phyloP scores from a whole-genome alignment of 352 stramenopile species.

The Phytophthora fragariae region DNA sequence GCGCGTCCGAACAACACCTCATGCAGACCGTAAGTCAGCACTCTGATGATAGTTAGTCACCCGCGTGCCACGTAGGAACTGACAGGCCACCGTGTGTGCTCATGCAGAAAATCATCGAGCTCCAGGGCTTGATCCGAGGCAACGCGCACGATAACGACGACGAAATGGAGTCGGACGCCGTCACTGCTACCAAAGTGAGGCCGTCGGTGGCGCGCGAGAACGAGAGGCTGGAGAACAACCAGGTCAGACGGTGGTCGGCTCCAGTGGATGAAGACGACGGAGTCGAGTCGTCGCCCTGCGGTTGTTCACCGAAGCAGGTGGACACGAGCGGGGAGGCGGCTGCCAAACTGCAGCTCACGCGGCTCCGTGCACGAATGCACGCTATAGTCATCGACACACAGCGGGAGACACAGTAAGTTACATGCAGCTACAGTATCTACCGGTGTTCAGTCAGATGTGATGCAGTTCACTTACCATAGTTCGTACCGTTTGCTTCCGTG shows the following conservation, averaged over 20 bases:
- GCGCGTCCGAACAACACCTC: slow-evolving; percentile 65
- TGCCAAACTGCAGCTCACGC: slow-evolving; percentile 53
- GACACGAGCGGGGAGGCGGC: slow-evolving; percentile 33
- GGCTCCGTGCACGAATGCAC: slow-evolving; percentile 62
- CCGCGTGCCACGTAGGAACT: not conserved
- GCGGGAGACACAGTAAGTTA: slow-evolving; percentile 51
- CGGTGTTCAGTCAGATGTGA: not conserved
- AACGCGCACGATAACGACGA: slow-evolving; percentile 54
- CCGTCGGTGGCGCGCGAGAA: slow-evolving; percentile 24
- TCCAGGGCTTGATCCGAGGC: slow-evolving; percentile 66
- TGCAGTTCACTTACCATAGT: slow-evolving; percentile 22
- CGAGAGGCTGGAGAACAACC: slow-evolving; percentile 35
- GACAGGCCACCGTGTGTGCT: slow-evolving; percentile 8
- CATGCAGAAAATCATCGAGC: slow-evolving; percentile 75
- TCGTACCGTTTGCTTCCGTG: not conserved
- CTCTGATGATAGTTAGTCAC: slow-evolving; percentile 2
- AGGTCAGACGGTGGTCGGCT: slow-evolving; percentile 30
- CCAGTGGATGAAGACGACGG: slow-evolving; percentile 26
- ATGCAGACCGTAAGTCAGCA: slow-evolving; percentile 61
- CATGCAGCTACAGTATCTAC: not conserved
- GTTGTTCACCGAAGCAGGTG: slow-evolving; percentile 32
- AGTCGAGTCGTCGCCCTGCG: slow-evolving; percentile 12
- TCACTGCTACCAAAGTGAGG: slow-evolving; percentile 10
- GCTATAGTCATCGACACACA: slow-evolving; percentile 57
- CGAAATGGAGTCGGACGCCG: slow-evolving; percentile 17